phyloP scores from a whole-genome alignment of 192 early-diverging fungal species.

The Spizellomyces punctatus region DNA sequence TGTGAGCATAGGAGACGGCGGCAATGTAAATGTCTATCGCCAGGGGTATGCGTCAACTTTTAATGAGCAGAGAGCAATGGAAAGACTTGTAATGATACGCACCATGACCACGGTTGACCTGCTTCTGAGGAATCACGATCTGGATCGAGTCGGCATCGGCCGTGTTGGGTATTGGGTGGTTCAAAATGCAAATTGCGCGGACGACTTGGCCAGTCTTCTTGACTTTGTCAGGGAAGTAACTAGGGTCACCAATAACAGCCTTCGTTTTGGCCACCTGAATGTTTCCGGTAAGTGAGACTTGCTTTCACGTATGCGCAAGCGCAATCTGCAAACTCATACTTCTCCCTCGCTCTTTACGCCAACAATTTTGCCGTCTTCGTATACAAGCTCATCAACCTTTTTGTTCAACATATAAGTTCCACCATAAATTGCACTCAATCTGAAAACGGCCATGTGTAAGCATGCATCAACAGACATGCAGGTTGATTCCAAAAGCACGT shows the following conservation, averaged over 20 bases:
- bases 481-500: background rate
- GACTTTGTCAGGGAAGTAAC: conserved; percentile 83
- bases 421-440: conserved; percentile 95
- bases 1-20: conserved; percentile 84
- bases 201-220: conserved; percentile 85
- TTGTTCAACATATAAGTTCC: conserved; percentile 99
- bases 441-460: conserved; percentile 33
- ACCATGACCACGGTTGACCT: conserved; percentile 86
- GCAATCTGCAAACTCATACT: conserved; percentile 35
- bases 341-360: conserved; percentile 92
- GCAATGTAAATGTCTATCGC: conserved; percentile 91
- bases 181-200: conserved; percentile 94
- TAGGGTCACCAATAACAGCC: conserved; percentile 95
- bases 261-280: conserved; percentile 71
- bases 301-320: background rate
- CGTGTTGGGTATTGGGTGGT: conserved; percentile 89
- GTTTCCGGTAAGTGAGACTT: background rate
- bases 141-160: conserved; percentile 86
- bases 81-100: background rate
- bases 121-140: conserved; percentile 97
- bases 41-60: background rate
- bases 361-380: conserved; percentile 78
- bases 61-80: conserved; percentile 1
- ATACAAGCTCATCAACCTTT: conserved; percentile 87
- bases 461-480: background rate